These are phyloP conservation scores for Trypanosoma lewisi DNA, from an alignment of 208 protist genomes.

Conservation along the genomic window DNA sequence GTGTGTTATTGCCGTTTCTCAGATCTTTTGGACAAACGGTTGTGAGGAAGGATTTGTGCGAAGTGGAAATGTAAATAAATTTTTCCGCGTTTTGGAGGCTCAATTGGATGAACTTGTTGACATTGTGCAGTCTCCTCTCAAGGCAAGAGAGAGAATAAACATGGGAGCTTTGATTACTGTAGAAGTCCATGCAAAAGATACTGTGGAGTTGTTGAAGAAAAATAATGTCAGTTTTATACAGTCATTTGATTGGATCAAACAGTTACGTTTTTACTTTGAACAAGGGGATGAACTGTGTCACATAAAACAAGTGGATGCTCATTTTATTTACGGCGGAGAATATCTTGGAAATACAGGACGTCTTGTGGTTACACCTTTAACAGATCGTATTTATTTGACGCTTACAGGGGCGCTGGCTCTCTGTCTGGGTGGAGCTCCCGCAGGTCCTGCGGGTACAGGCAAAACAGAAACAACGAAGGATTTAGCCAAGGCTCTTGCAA, in stretches of 20 bases:
- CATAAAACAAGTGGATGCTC: slow-evolving; percentile 93
- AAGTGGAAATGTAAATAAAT: slow-evolving; percentile 62
- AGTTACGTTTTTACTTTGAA: slow-evolving; percentile 97
- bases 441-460: slow-evolving; percentile 87
- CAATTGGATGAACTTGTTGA: slow-evolving; percentile 90
- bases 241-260: slow-evolving; percentile 97
- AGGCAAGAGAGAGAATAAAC: slow-evolving; percentile 85
- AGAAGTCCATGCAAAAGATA: slow-evolving; percentile 97
- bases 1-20: slow-evolving; percentile 89
- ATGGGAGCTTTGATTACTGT: slow-evolving; percentile 96
- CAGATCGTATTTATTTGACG: slow-evolving; percentile 96
- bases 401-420: slow-evolving; percentile 93
- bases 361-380: slow-evolving; percentile 96
- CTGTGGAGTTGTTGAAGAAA: slow-evolving; percentile 78
- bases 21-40: slow-evolving; percentile 95
- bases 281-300: slow-evolving; percentile 70
- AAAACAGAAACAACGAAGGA: slow-evolving; percentile 98
- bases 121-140: slow-evolving; percentile 90
- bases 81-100: slow-evolving; percentile 59
- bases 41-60: slow-evolving; percentile 86
- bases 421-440: slow-evolving; percentile 94
- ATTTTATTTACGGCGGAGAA: slow-evolving; percentile 95
- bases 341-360: slow-evolving; percentile 97
- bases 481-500: slow-evolving; percentile 96
- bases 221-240: slow-evolving; percentile 49